Evolutionary conservation across 2,329 filamentous ascomycete species (phyloP).

Genomic region (Lasiodiplodia citricola): DNA sequence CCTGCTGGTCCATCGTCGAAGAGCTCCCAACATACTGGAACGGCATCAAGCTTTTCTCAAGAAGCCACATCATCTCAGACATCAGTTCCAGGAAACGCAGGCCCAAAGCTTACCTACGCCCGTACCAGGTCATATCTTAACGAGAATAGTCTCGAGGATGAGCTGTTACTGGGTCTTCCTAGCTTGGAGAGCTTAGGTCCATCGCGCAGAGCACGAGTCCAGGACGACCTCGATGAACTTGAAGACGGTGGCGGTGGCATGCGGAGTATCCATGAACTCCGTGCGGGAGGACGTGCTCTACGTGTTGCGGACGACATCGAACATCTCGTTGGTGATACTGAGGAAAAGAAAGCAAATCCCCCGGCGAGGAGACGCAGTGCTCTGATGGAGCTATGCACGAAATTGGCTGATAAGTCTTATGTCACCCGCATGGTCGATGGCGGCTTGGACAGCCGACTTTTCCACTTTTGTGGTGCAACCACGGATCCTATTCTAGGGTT

Average conservation of each 20-base stretch:
- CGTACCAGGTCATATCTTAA: slow-evolving; percentile 64
- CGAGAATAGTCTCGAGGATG: slow-evolving; percentile 53
- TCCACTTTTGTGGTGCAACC: slow-evolving; percentile 60
- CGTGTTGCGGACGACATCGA: slow-evolving; percentile 63
- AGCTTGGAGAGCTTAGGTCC: slow-evolving; percentile 30
- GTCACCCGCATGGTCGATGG: slow-evolving; percentile 75
- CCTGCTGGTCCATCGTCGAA: background rate
- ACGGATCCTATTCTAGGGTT: slow-evolving; percentile 60
- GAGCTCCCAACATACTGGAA: slow-evolving; percentile 7
- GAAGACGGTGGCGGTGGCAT: slow-evolving; percentile 51
- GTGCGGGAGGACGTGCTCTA: slow-evolving; percentile 62
- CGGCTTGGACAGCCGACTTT: slow-evolving; percentile 71
- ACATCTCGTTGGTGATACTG: slow-evolving; percentile 64
- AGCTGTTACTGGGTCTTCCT: slow-evolving; percentile 36
- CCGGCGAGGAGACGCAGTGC: slow-evolving; percentile 57
- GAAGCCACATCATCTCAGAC: slow-evolving; percentile 17
- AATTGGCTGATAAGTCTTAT: slow-evolving; percentile 65
- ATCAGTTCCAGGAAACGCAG: background rate
- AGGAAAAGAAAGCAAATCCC: slow-evolving; percentile 50
- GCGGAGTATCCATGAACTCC: slow-evolving; percentile 66
- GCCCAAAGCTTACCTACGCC: slow-evolving; percentile 63
- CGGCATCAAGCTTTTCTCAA: background rate
- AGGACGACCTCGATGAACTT: slow-evolving; percentile 50
- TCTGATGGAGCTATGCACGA: slow-evolving; percentile 61
- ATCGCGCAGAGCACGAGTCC: background rate